Conservation (phyloP, 2,329 filamentous ascomycete genomes). For the Phialocephala subalpina region DNA sequence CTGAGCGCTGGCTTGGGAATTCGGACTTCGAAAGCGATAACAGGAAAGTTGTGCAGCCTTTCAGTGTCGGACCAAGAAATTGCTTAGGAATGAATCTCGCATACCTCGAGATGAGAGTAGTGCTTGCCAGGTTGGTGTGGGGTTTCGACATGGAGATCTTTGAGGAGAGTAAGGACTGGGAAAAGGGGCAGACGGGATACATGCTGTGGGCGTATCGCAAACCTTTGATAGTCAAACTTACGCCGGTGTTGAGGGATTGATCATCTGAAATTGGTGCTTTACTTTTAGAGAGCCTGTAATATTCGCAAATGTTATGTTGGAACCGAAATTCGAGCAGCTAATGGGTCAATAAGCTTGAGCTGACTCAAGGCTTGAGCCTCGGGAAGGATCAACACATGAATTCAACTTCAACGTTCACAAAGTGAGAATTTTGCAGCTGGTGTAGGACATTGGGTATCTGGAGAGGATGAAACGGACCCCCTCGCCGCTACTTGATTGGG, state of each 20-base stretch:
- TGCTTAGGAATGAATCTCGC: constrained; percentile 31
- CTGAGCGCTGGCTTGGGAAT: constrained; percentile 45
- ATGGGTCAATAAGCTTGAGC: too few relatives aligned
- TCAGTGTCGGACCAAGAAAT: constrained; percentile 25
- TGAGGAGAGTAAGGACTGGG: constrained; percentile 5
- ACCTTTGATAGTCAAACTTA: constrained; percentile 5
- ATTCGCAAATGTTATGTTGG: too few relatives aligned
- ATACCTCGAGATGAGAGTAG: constrained; percentile 32
- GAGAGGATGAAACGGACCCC: too few relatives aligned
- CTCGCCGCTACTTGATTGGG: too few relatives aligned
- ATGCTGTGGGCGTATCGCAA: background rate
- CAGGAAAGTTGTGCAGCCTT: constrained; percentile 25
- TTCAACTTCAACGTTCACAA: too few relatives aligned
- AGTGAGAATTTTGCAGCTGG: too few relatives aligned
- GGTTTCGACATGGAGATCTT: constrained; percentile 14
- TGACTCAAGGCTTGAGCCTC: too few relatives aligned
- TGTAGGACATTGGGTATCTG: too few relatives aligned
- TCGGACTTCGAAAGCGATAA: constrained; percentile 24
- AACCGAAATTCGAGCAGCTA: too few relatives aligned
- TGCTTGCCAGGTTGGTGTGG: constrained; percentile 31
- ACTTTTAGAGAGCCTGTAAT: too few relatives aligned
- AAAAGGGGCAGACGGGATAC: background rate
- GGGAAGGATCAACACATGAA: too few relatives aligned
- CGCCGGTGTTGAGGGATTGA: background rate
- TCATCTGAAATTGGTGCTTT: too few relatives aligned